phyloP scores from a whole-genome alignment of 2,329 filamentous ascomycete species.

The Lecanoromycetidae sp. region DNA sequence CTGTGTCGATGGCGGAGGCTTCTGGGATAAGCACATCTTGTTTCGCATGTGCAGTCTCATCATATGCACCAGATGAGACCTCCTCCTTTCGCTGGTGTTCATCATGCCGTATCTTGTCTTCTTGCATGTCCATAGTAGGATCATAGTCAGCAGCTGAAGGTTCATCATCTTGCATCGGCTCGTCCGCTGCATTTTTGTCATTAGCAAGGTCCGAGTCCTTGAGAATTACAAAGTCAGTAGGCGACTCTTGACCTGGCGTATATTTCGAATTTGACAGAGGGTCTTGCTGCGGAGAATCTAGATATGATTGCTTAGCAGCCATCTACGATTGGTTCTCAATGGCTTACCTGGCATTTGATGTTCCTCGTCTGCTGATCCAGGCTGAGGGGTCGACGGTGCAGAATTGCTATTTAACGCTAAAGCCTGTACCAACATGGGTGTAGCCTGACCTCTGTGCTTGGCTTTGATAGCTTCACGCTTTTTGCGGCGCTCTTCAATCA shows the following conservation, averaged over 20 bases:
- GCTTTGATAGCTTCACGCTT: slow-evolving; percentile 74
- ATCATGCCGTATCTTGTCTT: slow-evolving; percentile 62
- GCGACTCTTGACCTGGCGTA: slow-evolving; percentile 38
- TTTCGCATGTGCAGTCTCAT: slow-evolving; percentile 43
- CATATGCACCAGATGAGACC: slow-evolving; percentile 43
- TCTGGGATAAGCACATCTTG: slow-evolving; percentile 41
- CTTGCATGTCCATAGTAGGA: slow-evolving; percentile 75
- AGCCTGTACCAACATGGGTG: slow-evolving; percentile 63
- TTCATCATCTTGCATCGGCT: slow-evolving; percentile 43
- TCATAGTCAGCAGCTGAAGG: slow-evolving; percentile 92
- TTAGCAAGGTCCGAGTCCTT: slow-evolving; percentile 59
- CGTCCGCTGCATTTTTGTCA: slow-evolving; percentile 34
- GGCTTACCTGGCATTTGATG: slow-evolving; percentile 19
- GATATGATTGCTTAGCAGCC: slow-evolving; percentile 30
- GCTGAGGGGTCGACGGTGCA: slow-evolving; percentile 37
- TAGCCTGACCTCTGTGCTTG: slow-evolving; percentile 60
- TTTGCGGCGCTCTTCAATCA: slow-evolving; percentile 75
- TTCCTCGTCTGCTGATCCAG: slow-evolving; percentile 35
- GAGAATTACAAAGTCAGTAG: slow-evolving; percentile 49
- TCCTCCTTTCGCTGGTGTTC: slow-evolving; percentile 49
- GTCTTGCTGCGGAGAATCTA: slow-evolving; percentile 30
- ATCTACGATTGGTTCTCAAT: slow-evolving; percentile 20
- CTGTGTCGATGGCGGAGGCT: slow-evolving; percentile 22
- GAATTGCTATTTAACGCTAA: slow-evolving; percentile 52
- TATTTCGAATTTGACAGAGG: slow-evolving; percentile 39